Percentiles rank a stretch among this genome's conserved stretches.
Evolutionary conservation across 352 stramenopile genomes (phyloP).

Genomic region (Salisapilia sapeloensis): DNA sequence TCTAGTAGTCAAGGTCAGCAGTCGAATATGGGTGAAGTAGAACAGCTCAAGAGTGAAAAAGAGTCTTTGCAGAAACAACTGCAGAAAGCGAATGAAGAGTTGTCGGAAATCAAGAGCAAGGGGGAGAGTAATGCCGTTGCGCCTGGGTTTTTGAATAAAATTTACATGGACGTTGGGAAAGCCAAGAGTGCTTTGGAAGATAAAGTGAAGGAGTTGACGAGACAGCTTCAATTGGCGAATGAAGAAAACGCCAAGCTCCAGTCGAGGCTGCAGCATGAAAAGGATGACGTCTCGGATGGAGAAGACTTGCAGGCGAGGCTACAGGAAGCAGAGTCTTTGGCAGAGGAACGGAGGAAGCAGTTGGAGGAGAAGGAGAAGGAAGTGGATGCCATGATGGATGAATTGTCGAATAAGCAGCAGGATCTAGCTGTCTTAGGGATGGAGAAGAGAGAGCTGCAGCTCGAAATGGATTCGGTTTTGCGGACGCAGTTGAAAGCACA

Average conservation of each 20-base stretch:
- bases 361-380: constrained; percentile 10
- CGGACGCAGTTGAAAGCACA: constrained; percentile 13
- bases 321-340: background rate
- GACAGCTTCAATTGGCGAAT: constrained; percentile 17
- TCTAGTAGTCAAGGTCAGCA: constrained; percentile 13
- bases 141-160: constrained; percentile 56
- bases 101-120: too few species aligned
- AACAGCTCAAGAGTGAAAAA: too few species aligned
- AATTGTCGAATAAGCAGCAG: constrained; percentile 9
- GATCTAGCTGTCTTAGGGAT: constrained; percentile 7
- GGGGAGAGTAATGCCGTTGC: constrained; percentile 1
- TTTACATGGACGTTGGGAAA: constrained; percentile 64
- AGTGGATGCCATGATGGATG: constrained; percentile 7
- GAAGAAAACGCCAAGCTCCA: constrained; percentile 32
- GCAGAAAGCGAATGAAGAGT: too few species aligned
- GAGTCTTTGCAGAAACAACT: too few species aligned
- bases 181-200: constrained; percentile 57
- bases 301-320: constrained; percentile 1
- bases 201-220: constrained; percentile 39
- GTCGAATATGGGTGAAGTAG: constrained; percentile 3
- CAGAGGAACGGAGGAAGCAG: constrained; percentile 6
- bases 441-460: constrained; percentile 6
- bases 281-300: background rate
- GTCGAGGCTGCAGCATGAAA: constrained; percentile 11
- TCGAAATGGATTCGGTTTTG: constrained; percentile 9